Evolutionary conservation across 2,329 filamentous ascomycete genomes (phyloP).

Genomic region (Diaporthe nobilis): DNA sequence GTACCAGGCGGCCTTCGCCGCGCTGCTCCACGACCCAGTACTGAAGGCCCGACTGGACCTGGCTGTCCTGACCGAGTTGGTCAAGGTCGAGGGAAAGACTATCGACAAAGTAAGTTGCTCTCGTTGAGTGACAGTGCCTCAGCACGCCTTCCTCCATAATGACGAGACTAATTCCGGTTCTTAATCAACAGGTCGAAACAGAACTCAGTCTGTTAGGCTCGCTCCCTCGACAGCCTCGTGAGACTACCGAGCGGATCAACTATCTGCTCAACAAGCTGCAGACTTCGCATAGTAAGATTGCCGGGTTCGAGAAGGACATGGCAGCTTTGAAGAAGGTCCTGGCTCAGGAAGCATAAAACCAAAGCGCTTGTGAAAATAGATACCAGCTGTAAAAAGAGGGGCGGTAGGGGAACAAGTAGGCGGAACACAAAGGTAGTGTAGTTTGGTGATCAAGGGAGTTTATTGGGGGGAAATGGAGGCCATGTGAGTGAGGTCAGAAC

Average conservation of each 20-base stretch:
- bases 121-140: too few species aligned
- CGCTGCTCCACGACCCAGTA: constrained; percentile 79
- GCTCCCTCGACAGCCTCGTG: constrained; percentile 78
- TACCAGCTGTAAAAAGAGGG: neutral
- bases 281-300: constrained; percentile 81
- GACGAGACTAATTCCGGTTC: neutral
- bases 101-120: constrained; percentile 71
- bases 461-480: too few species aligned
- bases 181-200: constrained; percentile 69
- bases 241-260: constrained; percentile 75
- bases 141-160: neutral
- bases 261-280: constrained; percentile 83
- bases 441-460: neutral
- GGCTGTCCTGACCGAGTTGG: constrained; percentile 76
- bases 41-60: constrained; percentile 82
- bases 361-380: too few species aligned
- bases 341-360: constrained; percentile 49
- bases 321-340: constrained; percentile 79
- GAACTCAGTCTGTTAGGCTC: constrained; percentile 81
- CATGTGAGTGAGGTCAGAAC: too few species aligned
- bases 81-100: constrained; percentile 78
- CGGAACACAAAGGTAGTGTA: neutral
- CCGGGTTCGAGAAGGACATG: constrained; percentile 81
- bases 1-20: constrained; percentile 85
- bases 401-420: too few species aligned